Percentiles rank a stretch among this genome's conserved stretches.
Evolutionary conservation across 768 basidiomycete species (phyloP).

Genomic region (Boletus pseudopeckii): DNA sequence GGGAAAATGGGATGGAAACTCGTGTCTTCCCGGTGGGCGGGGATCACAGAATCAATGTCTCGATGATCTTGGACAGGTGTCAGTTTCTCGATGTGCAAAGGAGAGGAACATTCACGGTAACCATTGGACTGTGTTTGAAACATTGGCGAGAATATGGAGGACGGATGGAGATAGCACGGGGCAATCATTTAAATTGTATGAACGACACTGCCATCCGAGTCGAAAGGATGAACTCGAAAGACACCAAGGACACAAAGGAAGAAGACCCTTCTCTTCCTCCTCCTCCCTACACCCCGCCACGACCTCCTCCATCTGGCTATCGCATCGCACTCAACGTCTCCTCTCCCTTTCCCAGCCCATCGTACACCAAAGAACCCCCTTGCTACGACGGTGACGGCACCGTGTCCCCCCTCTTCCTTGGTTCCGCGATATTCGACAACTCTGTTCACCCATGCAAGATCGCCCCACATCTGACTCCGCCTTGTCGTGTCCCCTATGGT

Average conservation of each 20-base stretch:
- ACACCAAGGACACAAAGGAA: constrained; percentile 7
- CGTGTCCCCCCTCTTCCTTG: constrained; percentile 59
- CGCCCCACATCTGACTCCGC: constrained; percentile 51
- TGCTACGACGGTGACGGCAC: constrained; percentile 54
- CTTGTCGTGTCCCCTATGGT: constrained; percentile 58
- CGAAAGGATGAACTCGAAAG: constrained; percentile 9
- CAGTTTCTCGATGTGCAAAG: neutral
- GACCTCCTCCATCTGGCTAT: constrained; percentile 60
- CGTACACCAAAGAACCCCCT: constrained; percentile 47
- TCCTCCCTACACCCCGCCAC: constrained; percentile 17
- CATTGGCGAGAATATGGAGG: neutral
- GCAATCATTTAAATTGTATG: too few species aligned
- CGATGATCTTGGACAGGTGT: constrained; percentile 3
- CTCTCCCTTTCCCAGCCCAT: constrained; percentile 36
- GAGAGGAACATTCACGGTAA: neutral
- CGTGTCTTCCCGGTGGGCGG: neutral
- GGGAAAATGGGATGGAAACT: neutral
- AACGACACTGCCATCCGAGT: neutral
- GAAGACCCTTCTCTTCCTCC: neutral
- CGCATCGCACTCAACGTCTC: constrained; percentile 51
- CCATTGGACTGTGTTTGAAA: neutral
- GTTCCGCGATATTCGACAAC: constrained; percentile 62
- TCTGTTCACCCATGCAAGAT: constrained; percentile 87
- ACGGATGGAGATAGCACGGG: neutral
- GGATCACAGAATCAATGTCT: constrained; percentile 1